Evolutionary conservation across 768 basidiomycete species (phyloP).

Genomic region (Leccinum sublutescens): DNA sequence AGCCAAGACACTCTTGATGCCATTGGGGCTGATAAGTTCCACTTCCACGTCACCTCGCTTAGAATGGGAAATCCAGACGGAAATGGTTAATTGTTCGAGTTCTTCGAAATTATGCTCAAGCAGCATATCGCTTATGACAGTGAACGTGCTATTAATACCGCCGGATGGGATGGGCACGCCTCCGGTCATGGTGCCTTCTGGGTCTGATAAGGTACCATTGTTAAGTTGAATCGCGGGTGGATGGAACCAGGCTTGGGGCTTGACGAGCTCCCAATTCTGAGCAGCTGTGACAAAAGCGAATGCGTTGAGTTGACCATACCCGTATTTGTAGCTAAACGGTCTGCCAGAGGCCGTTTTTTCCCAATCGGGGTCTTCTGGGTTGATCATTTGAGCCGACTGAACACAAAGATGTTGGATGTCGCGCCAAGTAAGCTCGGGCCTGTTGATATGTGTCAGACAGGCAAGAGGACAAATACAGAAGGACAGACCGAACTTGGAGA

Average conservation of each 20-base stretch:
- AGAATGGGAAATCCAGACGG: conserved; percentile 90
- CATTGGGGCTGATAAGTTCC: conserved; percentile 80
- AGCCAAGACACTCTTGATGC: conserved; percentile 82
- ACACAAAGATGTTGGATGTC: conserved; percentile 92
- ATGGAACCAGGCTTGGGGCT: conserved; percentile 90
- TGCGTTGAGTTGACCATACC: conserved; percentile 87
- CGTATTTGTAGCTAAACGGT: conserved; percentile 88
- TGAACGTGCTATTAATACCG: conserved; percentile 64
- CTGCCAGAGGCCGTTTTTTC: conserved; percentile 59
- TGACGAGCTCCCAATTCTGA: conserved; percentile 80
- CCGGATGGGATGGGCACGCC: conserved; percentile 64
- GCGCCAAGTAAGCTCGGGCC: conserved; percentile 95
- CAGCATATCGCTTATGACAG: conserved; percentile 66
- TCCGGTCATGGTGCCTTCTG: conserved; percentile 50
- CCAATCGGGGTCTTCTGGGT: conserved; percentile 93
- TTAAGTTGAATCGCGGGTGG: conserved; percentile 68
- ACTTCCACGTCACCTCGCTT: conserved; percentile 92
- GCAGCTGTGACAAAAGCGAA: conserved; percentile 80
- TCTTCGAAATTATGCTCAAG: conserved; percentile 74
- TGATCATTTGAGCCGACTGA: conserved; percentile 71
- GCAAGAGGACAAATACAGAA: conserved; percentile 1
- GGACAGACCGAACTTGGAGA: conserved; percentile 72
- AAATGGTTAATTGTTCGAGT: conserved; percentile 90
- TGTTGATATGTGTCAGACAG: conserved; percentile 29
- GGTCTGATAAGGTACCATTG: conserved; percentile 50